Evolutionary conservation across 768 basidiomycete species (phyloP).

Genomic region (Mrakia blollopis): DNA sequence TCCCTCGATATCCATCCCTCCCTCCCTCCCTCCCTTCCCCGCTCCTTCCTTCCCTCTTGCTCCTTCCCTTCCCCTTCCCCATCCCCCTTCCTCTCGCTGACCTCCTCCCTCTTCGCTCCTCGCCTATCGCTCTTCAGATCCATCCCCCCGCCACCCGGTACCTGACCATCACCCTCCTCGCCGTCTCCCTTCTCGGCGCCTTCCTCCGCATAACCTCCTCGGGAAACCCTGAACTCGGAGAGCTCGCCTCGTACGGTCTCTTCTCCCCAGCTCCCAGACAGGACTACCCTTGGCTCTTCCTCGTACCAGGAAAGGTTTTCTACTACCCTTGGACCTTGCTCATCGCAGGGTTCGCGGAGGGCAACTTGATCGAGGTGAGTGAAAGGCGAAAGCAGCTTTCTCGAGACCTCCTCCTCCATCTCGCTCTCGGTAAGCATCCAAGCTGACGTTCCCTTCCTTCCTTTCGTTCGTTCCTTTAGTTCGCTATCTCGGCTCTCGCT

Average conservation of each 20-base stretch:
- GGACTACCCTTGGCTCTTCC: conserved; percentile 63
- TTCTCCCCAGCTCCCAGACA: conserved; percentile 27
- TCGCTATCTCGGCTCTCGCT: conserved; percentile 66
- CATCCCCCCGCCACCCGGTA: conserved; percentile 73
- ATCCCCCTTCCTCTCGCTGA: not conserved
- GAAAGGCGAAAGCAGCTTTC: conserved; percentile 39
- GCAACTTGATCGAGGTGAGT: conserved; percentile 73
- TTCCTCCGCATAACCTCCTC: conserved; percentile 39
- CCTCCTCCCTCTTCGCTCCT: conserved; percentile 63
- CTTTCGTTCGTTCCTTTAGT: conserved; percentile 49
- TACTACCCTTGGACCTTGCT: conserved; percentile 91
- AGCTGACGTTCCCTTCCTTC: conserved; percentile 2
- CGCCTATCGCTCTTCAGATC: conserved; percentile 59
- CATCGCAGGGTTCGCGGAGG: conserved; percentile 84
- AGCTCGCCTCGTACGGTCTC: conserved; percentile 13
- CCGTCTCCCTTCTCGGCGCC: conserved; percentile 55
- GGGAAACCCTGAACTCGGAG: not conserved
- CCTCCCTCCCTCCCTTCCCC: not conserved
- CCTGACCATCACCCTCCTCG: conserved; percentile 58
- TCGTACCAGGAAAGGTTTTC: conserved; percentile 73
- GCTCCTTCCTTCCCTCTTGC: not conserved
- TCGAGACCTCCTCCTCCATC: not conserved
- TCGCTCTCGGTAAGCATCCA: conserved; percentile 13
- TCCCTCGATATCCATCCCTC: too few relatives aligned
- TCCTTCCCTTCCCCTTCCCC: not conserved